phyloP scores from a whole-genome alignment of 164 flowering plant species.

The Buxus sempervirens region DNA sequence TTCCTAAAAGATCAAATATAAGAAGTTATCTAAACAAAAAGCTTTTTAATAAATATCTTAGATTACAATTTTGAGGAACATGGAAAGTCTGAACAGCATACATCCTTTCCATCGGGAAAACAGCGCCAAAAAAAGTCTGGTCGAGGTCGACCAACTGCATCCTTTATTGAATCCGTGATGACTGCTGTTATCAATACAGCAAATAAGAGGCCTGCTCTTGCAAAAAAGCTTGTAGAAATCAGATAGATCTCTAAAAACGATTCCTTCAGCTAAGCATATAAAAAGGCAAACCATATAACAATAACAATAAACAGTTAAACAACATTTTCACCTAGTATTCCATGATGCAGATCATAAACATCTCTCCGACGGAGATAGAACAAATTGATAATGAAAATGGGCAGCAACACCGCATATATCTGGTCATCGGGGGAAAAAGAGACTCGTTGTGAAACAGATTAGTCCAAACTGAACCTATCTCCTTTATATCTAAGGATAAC shows the following conservation, averaged over 20 bases:
- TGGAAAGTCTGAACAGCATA: slow-evolving; percentile 22
- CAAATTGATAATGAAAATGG: slow-evolving; percentile 39
- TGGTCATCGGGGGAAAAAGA: slow-evolving; percentile 18
- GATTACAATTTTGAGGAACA: neutral
- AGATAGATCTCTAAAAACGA: neutral
- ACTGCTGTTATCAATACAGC: slow-evolving; percentile 55
- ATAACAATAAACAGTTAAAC: neutral
- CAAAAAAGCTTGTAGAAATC: slow-evolving; percentile 2
- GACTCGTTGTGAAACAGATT: neutral
- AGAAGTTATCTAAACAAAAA: neutral
- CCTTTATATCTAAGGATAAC: neutral
- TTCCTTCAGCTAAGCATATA: neutral
- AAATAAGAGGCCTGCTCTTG: slow-evolving; percentile 52
- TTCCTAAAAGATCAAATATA: slow-evolving; percentile 25
- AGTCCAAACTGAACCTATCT: neutral
- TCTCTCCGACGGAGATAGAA: slow-evolving; percentile 57
- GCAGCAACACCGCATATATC: slow-evolving; percentile 52
- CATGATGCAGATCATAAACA: slow-evolving; percentile 77
- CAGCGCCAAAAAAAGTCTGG: slow-evolving; percentile 91
- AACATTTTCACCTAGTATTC: slow-evolving; percentile 46
- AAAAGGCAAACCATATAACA: too few relatives aligned
- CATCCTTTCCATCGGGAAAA: slow-evolving; percentile 78
- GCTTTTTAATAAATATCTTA: too few relatives aligned
- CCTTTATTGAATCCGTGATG: slow-evolving; percentile 59
- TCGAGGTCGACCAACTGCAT: slow-evolving; percentile 78